These are phyloP conservation scores for Taphrina betulina DNA, from an alignment of 1,139 yeast species.

Conservation along the genomic window DNA sequence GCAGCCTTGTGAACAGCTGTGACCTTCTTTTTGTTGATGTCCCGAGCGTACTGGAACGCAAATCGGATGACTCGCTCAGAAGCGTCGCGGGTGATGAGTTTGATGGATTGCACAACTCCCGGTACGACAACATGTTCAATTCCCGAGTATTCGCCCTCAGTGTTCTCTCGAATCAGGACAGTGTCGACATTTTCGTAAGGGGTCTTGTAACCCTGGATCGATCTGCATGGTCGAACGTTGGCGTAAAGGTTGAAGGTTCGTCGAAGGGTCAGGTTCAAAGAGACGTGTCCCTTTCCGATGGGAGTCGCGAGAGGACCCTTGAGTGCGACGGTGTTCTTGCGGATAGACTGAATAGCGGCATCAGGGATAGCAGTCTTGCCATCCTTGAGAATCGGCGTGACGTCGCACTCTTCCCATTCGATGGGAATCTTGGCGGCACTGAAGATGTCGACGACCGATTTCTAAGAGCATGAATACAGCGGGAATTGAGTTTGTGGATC, in stretches of 20 bases:
- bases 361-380: slow-evolving; percentile 94
- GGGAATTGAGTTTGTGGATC: neutral
- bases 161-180: slow-evolving; percentile 95
- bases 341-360: slow-evolving; percentile 87
- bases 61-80: slow-evolving; percentile 94
- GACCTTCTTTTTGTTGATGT: slow-evolving; percentile 84
- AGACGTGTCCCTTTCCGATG: slow-evolving; percentile 97
- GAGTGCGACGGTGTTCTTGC: slow-evolving; percentile 87
- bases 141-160: slow-evolving; percentile 99
- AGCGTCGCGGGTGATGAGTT: slow-evolving; percentile 93
- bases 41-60: slow-evolving; percentile 93
- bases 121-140: slow-evolving; percentile 97
- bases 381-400: slow-evolving; percentile 85
- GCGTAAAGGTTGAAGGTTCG: slow-evolving; percentile 91
- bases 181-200: slow-evolving; percentile 93
- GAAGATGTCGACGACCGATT: slow-evolving; percentile 38
- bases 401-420: slow-evolving; percentile 97
- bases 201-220: slow-evolving; percentile 89
- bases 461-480: neutral
- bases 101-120: slow-evolving; percentile 97
- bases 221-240: slow-evolving; percentile 95
- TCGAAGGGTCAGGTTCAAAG: slow-evolving; percentile 94
- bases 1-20: slow-evolving; percentile 97
- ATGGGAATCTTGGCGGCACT: slow-evolving; percentile 76
- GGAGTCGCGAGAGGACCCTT: slow-evolving; percentile 99